phyloP scores from a whole-genome alignment of 148 eudicot species.

The Camellia granthamiana region DNA sequence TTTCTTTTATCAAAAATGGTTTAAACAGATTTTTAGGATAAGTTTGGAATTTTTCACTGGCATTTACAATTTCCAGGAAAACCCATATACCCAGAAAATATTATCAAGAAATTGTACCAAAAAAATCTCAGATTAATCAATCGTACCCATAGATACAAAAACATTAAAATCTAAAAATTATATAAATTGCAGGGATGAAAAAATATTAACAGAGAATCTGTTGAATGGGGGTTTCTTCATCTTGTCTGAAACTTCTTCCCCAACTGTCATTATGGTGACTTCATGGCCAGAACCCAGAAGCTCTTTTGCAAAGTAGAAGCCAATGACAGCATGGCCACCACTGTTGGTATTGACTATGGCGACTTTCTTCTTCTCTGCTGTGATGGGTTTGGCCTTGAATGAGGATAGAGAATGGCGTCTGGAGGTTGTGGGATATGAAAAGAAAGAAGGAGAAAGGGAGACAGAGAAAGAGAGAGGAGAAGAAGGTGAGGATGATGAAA shows the following conservation, averaged over 20 bases:
- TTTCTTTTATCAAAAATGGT: too few relatives aligned
- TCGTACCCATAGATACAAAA: not conserved
- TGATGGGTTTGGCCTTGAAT: slow-evolving; percentile 36
- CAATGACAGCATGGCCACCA: slow-evolving; percentile 95
- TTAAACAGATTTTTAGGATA: too few relatives aligned
- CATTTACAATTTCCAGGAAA: too few relatives aligned
- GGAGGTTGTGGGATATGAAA: slow-evolving; percentile 18
- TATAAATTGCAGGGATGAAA: not conserved
- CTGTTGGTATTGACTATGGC: slow-evolving; percentile 78
- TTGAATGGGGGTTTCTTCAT: slow-evolving; percentile 94
- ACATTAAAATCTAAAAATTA: not conserved
- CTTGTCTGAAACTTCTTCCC: slow-evolving; percentile 87
- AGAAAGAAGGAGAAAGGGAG: slow-evolving; percentile 22
- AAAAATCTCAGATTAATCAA: not conserved
- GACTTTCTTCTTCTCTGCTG: slow-evolving; percentile 67
- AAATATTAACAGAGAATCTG: slow-evolving; percentile 66
- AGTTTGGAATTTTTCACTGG: too few relatives aligned
- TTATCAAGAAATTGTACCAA: too few relatives aligned
- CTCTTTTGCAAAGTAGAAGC: slow-evolving; percentile 89
- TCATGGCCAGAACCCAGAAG: slow-evolving; percentile 79
- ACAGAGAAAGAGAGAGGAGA: slow-evolving; percentile 26
- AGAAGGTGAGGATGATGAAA: slow-evolving; percentile 25
- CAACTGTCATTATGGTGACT: slow-evolving; percentile 83
- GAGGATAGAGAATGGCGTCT: slow-evolving; percentile 28
- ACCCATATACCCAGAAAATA: too few relatives aligned